Evolutionary conservation across 495 filamentous ascomycete species (phyloP).

Genomic region (Aspergillus baeticus): DNA sequence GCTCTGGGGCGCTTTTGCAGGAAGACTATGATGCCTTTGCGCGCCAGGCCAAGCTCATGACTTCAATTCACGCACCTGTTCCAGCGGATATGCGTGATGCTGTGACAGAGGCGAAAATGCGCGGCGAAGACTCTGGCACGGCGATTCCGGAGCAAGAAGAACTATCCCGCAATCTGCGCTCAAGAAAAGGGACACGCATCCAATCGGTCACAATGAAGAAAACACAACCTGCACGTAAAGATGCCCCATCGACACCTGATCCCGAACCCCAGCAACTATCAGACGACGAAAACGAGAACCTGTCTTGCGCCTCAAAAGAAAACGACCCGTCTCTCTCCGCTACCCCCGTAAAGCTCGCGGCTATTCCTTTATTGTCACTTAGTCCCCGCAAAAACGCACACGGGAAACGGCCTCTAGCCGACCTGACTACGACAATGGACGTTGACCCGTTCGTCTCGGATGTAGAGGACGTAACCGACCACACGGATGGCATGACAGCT

Average conservation of each 20-base stretch:
- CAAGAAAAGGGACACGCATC: slow-evolving; percentile 25
- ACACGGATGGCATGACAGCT: slow-evolving; percentile 25
- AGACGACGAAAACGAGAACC: slow-evolving; percentile 34
- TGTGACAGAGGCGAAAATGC: slow-evolving; percentile 54
- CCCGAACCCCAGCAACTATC: background rate
- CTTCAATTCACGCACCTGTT: slow-evolving; percentile 61
- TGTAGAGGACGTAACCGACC: slow-evolving; percentile 8
- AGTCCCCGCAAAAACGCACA: slow-evolving; percentile 36
- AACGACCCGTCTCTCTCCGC: slow-evolving; percentile 49
- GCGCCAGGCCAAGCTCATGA: slow-evolving; percentile 64
- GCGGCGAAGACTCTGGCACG: slow-evolving; percentile 54
- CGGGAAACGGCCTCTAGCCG: slow-evolving; percentile 43
- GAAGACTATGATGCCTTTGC: slow-evolving; percentile 63
- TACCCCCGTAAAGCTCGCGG: slow-evolving; percentile 28
- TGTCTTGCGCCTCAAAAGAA: slow-evolving; percentile 42
- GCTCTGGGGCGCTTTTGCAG: slow-evolving; percentile 59
- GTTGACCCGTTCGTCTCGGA: slow-evolving; percentile 22
- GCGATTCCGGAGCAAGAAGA: slow-evolving; percentile 21
- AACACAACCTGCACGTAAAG: slow-evolving; percentile 10
- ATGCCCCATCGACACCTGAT: slow-evolving; percentile 5
- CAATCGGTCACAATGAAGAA: slow-evolving; percentile 30
- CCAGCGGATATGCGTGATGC: slow-evolving; percentile 41
- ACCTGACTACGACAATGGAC: slow-evolving; percentile 35
- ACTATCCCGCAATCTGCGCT: slow-evolving; percentile 16
- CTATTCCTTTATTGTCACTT: slow-evolving; percentile 11